Percentiles rank a stretch among this genome's conserved stretches.
Conservation (phyloP, 495 filamentous ascomycete species). For the Glonium stellatum region DNA sequence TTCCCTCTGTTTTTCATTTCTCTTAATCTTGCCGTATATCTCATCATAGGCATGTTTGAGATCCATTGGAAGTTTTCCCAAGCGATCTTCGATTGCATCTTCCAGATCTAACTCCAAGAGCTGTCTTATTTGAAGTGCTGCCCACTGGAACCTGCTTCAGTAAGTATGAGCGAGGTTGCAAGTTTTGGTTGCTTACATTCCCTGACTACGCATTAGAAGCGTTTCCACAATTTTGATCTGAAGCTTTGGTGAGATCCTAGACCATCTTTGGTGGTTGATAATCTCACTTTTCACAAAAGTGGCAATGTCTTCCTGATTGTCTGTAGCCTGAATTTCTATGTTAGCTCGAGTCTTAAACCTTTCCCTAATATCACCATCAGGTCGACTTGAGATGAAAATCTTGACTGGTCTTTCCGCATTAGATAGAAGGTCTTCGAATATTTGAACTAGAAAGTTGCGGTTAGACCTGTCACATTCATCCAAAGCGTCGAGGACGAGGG, state of each 20-base stretch:
- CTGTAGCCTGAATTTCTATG: not conserved
- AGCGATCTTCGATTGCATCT: not conserved
- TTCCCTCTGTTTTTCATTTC: not conserved
- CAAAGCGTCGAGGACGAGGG: not conserved
- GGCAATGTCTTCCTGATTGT: constrained; percentile 5
- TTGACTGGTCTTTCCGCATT: not conserved
- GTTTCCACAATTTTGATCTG: not conserved
- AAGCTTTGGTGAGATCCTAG: not conserved
- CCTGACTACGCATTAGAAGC: not conserved
- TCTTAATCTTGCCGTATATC: not conserved
- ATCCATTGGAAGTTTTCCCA: not conserved
- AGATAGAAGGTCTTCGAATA: not conserved
- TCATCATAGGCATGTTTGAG: not conserved
- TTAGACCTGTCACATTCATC: not conserved
- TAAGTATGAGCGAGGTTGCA: not conserved
- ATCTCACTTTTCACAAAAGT: not conserved
- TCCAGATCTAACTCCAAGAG: not conserved
- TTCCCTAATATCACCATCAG: not conserved
- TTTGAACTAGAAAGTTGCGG: not conserved
- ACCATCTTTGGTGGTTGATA: not conserved
- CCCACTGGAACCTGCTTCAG: not conserved
- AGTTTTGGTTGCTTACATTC: no score
- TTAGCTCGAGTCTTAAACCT: not conserved
- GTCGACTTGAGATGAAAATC: constrained; percentile 7
- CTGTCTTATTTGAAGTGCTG: not conserved